phyloP scores from a whole-genome alignment of 345 rosid species.

The Diplotaxis tenuifolia region DNA sequence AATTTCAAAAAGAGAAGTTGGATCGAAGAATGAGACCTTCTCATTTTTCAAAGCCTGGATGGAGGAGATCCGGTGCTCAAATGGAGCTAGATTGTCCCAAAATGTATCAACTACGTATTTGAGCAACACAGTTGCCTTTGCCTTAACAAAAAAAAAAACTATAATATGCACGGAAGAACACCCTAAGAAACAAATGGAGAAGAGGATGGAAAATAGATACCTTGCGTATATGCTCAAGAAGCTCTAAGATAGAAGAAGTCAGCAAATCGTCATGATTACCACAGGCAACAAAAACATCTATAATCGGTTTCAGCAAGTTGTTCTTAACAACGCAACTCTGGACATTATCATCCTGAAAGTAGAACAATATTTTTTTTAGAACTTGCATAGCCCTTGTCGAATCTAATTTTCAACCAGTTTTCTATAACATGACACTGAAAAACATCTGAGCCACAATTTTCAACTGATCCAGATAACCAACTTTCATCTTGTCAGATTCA shows the following conservation, averaged over 20 bases:
- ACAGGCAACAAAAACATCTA: conserved; percentile 68
- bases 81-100: conserved; percentile 70
- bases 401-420: neutral
- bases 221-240: conserved; percentile 80
- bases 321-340: conserved; percentile 68
- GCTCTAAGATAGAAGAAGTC: conserved; percentile 73
- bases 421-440: neutral
- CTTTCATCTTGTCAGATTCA: neutral
- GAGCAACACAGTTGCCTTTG: conserved; percentile 53
- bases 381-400: neutral
- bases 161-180: conserved; percentile 20
- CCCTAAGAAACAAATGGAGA: conserved; percentile 19
- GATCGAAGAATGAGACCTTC: conserved; percentile 49
- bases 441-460: neutral
- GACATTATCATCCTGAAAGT: conserved; percentile 77
- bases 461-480: conserved; percentile 13
- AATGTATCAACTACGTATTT: conserved; percentile 69
- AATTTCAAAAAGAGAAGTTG: conserved; percentile 9
- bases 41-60: conserved; percentile 66
- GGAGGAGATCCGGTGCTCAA: conserved; percentile 54
- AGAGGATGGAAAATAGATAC: conserved; percentile 39
- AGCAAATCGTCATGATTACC: conserved; percentile 74
- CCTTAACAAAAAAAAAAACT: conserved; percentile 47
- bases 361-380: neutral
- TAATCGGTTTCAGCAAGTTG: conserved; percentile 70